These are phyloP conservation scores for Didymella lethalis DNA, from an alignment of 2,329 filamentous ascomycete genomes.

Conservation along the genomic window DNA sequence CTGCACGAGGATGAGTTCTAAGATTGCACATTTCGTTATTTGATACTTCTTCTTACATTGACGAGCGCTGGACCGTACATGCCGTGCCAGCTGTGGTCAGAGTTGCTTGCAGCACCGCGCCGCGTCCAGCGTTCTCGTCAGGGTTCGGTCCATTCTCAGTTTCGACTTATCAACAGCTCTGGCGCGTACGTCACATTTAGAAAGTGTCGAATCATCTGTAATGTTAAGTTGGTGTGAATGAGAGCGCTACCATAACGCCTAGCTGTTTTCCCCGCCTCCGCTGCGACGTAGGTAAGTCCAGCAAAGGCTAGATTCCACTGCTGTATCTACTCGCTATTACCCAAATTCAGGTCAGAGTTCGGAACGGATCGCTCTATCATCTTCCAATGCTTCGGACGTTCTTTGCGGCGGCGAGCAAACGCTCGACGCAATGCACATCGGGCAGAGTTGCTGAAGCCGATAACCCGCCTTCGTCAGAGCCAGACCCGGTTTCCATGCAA, in stretches of 20 bases:
- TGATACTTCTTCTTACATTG: no score
- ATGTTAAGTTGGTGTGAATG: neutral
- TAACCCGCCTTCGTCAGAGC: neutral
- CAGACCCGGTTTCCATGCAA: neutral
- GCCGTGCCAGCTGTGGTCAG: no score
- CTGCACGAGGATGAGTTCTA: neutral
- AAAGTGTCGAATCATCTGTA: neutral
- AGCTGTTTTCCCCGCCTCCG: no score
- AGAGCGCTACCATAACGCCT: neutral
- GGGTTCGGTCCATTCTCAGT: neutral
- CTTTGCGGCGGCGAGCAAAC: neutral
- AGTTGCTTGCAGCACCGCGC: neutral
- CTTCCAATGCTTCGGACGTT: neutral
- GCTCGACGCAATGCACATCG: neutral
- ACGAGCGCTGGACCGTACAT: no score
- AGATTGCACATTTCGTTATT: no score
- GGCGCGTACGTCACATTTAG: neutral
- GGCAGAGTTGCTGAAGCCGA: neutral
- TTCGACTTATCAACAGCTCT: neutral
- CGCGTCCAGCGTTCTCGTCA: neutral
- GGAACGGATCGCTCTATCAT: neutral
- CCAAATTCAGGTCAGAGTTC: neutral
- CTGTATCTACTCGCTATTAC: neutral
- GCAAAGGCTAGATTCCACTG: neutral
- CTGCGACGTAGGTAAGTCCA: neutral